Conservation (phyloP, 108 stramenopile genomes). For the Conticribra guillardii region DNA sequence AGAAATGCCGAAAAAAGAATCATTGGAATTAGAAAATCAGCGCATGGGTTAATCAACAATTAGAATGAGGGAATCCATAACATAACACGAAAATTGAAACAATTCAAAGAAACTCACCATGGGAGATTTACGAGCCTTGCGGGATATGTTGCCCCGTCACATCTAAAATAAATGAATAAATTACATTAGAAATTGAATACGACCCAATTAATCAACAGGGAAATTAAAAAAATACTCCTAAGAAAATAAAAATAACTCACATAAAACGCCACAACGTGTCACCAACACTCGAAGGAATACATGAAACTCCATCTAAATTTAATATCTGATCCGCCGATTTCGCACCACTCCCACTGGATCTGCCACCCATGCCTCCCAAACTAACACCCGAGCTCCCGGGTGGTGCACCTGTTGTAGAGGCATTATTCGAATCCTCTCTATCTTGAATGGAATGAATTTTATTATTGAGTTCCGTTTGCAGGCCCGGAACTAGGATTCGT, state of each 20-base stretch:
- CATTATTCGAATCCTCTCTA: constrained; percentile 52
- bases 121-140: constrained; percentile 92
- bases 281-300: constrained; percentile 49
- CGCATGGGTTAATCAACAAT: not conserved
- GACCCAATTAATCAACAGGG: not conserved
- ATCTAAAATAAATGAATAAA: constrained; percentile 23
- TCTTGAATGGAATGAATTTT: constrained; percentile 63
- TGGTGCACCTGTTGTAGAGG: constrained; percentile 1
- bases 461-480: constrained; percentile 78
- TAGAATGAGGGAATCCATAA: not conserved
- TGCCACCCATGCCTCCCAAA: not conserved
- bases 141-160: constrained; percentile 90
- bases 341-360: not conserved
- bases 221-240: not conserved
- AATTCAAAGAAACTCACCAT: constrained; percentile 41
- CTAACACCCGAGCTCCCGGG: not conserved
- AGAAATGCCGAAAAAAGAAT: not conserved
- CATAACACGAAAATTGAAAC: not conserved
- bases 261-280: constrained; percentile 83
- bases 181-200: no score
- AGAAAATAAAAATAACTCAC: constrained; percentile 7
- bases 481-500: constrained; percentile 70
- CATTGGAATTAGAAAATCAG: not conserved
- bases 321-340: constrained; percentile 41
- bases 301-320: constrained; percentile 83